phyloP scores from a whole-genome alignment of 2,329 filamentous ascomycete genomes.

The Zymoseptoria brevis region DNA sequence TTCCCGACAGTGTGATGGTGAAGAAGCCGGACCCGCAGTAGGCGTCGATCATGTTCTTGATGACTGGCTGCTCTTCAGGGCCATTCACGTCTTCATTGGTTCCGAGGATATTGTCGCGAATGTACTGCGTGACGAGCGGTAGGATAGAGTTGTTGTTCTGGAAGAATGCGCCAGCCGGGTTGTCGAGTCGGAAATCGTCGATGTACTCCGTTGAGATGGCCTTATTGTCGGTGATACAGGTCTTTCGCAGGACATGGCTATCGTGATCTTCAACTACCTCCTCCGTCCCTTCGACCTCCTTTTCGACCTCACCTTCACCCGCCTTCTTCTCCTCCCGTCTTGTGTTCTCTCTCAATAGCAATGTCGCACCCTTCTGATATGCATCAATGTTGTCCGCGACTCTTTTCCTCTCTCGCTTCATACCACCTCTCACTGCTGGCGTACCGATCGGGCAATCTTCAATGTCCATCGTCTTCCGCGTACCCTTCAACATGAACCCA shows the following conservation, averaged over 20 bases:
- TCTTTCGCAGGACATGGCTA: slow-evolving; percentile 66
- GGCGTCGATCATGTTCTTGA: slow-evolving; percentile 90
- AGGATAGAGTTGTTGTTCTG: slow-evolving; percentile 99
- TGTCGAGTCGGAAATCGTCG: slow-evolving; percentile 74
- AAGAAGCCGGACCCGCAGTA: slow-evolving; percentile 97
- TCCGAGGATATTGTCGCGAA: slow-evolving; percentile 65
- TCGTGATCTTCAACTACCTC: slow-evolving; percentile 50
- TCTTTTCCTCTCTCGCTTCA: slow-evolving; percentile 68
- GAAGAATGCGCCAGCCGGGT: slow-evolving; percentile 92
- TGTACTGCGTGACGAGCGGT: slow-evolving; percentile 74
- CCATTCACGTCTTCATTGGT: slow-evolving; percentile 18
- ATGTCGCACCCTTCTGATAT: slow-evolving; percentile 76
- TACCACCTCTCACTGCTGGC: slow-evolving; percentile 69
- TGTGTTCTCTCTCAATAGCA: slow-evolving; percentile 82
- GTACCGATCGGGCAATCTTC: slow-evolving; percentile 97
- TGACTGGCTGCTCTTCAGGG: slow-evolving; percentile 30
- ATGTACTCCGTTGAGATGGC: slow-evolving; percentile 81
- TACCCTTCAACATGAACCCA: slow-evolving; percentile 86
- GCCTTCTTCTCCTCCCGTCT: slow-evolving; percentile 50
- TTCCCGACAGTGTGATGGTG: slow-evolving; percentile 79
- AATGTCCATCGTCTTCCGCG: slow-evolving; percentile 74
- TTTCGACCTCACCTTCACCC: slow-evolving; percentile 28
- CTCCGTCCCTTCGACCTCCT: slow-evolving; percentile 35
- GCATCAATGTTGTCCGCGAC: slow-evolving; percentile 62
- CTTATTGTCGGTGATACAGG: slow-evolving; percentile 80